Percentiles rank a stretch among this genome's conserved stretches.
These are phyloP conservation scores for Pichia ethanolica DNA, from an alignment of 805 yeast species.

Conservation along the genomic window DNA sequence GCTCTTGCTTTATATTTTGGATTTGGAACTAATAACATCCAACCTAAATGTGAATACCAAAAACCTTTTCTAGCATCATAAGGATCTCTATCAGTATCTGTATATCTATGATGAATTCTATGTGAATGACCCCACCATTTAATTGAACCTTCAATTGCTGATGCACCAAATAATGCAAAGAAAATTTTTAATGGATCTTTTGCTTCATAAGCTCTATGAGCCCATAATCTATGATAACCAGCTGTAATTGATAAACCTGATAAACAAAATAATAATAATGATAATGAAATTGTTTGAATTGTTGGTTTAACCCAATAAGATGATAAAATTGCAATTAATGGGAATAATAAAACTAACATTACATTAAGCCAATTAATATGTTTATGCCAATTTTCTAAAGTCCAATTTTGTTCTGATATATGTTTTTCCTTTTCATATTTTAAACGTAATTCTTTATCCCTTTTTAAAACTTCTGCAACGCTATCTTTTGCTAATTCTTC, in stretches of 20 bases:
- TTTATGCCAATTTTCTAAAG: constrained; percentile 58
- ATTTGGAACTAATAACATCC: constrained; percentile 78
- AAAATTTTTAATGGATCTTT: constrained; percentile 52
- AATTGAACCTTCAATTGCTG: constrained; percentile 77
- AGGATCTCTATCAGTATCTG: constrained; percentile 78
- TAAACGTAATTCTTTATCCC: constrained; percentile 36
- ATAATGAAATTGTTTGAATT: constrained; percentile 38
- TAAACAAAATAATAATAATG: constrained; percentile 44
- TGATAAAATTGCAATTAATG: constrained; percentile 43
- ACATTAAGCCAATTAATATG: constrained; percentile 77
- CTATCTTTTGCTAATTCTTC: constrained; percentile 51
- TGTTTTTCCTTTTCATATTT: constrained; percentile 41
- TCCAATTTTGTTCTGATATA: constrained; percentile 77
- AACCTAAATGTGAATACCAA: constrained; percentile 80
- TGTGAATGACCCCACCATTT: constrained; percentile 89
- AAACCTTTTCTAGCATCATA: constrained; percentile 80
- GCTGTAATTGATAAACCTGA: constrained; percentile 77
- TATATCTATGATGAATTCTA: constrained; percentile 80
- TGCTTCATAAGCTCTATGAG: constrained; percentile 69
- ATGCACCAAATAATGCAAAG: constrained; percentile 74
- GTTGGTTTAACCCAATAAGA: constrained; percentile 44
- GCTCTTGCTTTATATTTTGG: constrained; percentile 79
- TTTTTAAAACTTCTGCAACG: constrained; percentile 38
- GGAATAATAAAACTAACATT: constrained; percentile 54
- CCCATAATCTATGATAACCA: constrained; percentile 75